Percentiles rank a stretch among this genome's conserved stretches.
These are phyloP conservation scores for Porodaedalea pini DNA, from an alignment of 1,284 basidiomycete genomes.

Conservation along the genomic window DNA sequence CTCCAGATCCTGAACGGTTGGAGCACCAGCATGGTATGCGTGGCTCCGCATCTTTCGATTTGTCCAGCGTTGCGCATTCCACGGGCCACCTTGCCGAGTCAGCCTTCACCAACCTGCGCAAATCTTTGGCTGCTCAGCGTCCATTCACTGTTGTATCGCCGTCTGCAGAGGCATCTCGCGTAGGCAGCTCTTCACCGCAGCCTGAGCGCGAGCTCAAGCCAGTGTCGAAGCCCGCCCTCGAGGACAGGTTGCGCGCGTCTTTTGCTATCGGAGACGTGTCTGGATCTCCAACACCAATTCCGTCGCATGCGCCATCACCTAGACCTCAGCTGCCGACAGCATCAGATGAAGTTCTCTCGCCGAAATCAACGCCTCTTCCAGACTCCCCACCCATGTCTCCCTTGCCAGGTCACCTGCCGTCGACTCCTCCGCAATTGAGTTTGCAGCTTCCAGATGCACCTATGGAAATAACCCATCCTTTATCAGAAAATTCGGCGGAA, in stretches of 20 bases:
- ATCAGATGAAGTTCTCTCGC: conserved; percentile 37
- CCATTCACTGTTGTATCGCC: conserved; percentile 34
- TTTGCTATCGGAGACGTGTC: conserved; percentile 56
- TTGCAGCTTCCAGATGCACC: background rate
- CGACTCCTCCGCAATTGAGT: background rate
- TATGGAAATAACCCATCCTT: background rate
- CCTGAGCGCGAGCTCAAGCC: conserved; percentile 26
- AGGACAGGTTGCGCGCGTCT: conserved; percentile 65
- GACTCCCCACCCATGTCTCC: conserved; percentile 35
- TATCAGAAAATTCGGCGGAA: background rate
- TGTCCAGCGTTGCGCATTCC: conserved; percentile 35
- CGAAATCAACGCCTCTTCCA: conserved; percentile 43
- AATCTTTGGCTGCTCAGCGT: conserved; percentile 55
- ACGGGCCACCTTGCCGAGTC: conserved; percentile 57
- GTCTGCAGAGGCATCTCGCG: conserved; percentile 12
- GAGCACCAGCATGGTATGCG: conserved; percentile 16
- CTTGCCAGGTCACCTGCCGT: background rate
- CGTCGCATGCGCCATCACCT: conserved; percentile 40
- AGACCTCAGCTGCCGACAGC: conserved; percentile 34
- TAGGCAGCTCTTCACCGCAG: conserved; percentile 21
- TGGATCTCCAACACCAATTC: conserved; percentile 40
- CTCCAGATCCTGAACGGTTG: conserved; percentile 26
- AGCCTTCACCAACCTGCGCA: conserved; percentile 55
- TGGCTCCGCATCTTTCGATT: conserved; percentile 34
- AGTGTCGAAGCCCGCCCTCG: conserved; percentile 53